Percentiles rank a stretch among this genome's conserved stretches.
Conservation (phyloP, 2,329 filamentous ascomycete genomes). For the Aspergillus sp. region DNA sequence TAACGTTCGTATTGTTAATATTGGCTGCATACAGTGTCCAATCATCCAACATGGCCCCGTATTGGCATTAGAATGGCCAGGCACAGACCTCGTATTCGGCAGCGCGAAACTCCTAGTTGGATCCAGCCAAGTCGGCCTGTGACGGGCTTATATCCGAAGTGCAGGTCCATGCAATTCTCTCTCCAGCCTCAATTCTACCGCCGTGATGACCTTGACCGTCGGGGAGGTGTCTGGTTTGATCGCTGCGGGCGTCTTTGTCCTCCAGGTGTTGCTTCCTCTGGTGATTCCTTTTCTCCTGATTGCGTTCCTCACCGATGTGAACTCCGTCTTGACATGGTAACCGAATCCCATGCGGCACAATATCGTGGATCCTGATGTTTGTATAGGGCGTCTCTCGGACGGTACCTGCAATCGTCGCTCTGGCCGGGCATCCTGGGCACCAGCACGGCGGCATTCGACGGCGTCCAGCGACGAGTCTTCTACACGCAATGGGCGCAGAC, state of each 20-base stretch:
- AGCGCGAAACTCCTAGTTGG: background rate
- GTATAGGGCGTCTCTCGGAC: slow-evolving; percentile 36
- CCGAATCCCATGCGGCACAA: background rate
- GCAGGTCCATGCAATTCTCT: too few species aligned
- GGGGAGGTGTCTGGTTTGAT: slow-evolving; percentile 43
- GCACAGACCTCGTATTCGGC: background rate
- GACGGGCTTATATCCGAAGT: too few species aligned
- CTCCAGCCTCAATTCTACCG: too few species aligned
- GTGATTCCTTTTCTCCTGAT: slow-evolving; percentile 37
- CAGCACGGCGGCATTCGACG: slow-evolving; percentile 33
- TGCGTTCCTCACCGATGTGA: slow-evolving; percentile 35
- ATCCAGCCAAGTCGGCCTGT: background rate
- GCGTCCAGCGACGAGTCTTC: slow-evolving; percentile 24
- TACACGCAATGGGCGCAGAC: slow-evolving; percentile 25
- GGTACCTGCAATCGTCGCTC: slow-evolving; percentile 38
- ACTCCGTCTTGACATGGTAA: slow-evolving; percentile 41
- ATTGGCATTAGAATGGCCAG: background rate
- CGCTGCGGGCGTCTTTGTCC: slow-evolving; percentile 35
- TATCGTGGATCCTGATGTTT: background rate
- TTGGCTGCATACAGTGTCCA: too few species aligned
- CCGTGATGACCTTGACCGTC: slow-evolving; percentile 25
- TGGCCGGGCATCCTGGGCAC: slow-evolving; percentile 45
- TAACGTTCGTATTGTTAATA: too few species aligned
- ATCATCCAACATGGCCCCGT: too few species aligned
- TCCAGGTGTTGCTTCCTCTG: slow-evolving; percentile 38